phyloP scores from a whole-genome alignment of 2,329 filamentous ascomycete genomes.

The Fusarium torulosum region DNA sequence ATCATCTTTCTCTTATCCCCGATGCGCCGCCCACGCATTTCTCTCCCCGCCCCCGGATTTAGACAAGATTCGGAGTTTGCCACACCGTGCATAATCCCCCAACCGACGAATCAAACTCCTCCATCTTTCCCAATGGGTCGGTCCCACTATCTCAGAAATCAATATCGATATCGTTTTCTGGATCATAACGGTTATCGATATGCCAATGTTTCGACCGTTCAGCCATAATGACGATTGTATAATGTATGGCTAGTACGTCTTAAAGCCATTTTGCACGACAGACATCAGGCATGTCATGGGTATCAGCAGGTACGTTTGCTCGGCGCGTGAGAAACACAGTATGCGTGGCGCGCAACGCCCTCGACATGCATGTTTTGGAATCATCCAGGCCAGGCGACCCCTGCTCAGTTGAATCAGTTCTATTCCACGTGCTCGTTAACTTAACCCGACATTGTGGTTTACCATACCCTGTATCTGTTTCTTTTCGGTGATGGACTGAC shows the following conservation, averaged over 20 bases:
- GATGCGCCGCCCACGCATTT: constrained; percentile 16
- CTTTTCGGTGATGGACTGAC: not conserved
- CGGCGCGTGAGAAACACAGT: not conserved
- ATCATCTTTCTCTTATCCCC: constrained; percentile 29
- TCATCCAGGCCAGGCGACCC: not conserved
- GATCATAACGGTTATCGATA: not conserved
- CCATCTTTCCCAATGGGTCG: constrained; percentile 15
- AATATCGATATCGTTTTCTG: not conserved
- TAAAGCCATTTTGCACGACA: not conserved
- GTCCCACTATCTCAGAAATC: constrained; percentile 2
- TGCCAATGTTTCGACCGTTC: not conserved
- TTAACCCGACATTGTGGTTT: not conserved
- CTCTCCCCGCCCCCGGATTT: constrained; percentile 44
- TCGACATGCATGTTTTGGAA: constrained; percentile 16
- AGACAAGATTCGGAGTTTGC: constrained; percentile 42
- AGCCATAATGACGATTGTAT: not conserved
- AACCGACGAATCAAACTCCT: constrained; percentile 32
- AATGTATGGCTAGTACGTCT: not conserved
- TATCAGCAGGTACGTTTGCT: not conserved
- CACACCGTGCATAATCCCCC: constrained; percentile 20
- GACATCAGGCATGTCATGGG: not conserved
- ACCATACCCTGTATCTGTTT: not conserved
- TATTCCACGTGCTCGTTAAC: not conserved
- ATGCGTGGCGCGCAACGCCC: not conserved
- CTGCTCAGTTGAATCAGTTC: not conserved